Base-by-base conservation (phyloP, 441 rosid genomes). In the Bruguiera hainesii region DNA sequence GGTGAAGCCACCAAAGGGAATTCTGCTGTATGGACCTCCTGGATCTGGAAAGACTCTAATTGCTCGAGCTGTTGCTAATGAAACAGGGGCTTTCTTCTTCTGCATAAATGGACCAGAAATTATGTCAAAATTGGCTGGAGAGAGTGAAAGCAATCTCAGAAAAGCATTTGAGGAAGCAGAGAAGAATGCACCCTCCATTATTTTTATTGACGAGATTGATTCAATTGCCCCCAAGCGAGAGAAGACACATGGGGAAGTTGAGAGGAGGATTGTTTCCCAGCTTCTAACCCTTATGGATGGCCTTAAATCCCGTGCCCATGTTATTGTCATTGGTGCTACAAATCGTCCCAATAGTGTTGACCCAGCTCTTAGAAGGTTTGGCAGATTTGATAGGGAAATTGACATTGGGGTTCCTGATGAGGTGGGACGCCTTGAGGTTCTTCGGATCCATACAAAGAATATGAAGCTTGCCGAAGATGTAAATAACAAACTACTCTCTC, bases 21-120 rank as follows among this genome's bases (percentile, higher is more conserved):
- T 87, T 72, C 65, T 84, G 35, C 83, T 86, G 28, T 78, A 77
- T 63, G 86, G 84, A 20, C 90, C 86, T 52, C 90, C 86, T 6
- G 82, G 86, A 71, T 85, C 84, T 0, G 85, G 89, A 57, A 83
- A 83, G 75, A 80, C 86, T 0, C 71, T 85, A 30, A 78, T 85
- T 67, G 88, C 90, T 16, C 75, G 86, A 37, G 88, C 85, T 35
- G 88, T 84, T 64, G 88, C 90, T 15, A 86, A 86, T 73, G 91
- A 87, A 76, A 87, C 87, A 1, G 89, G 89, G 74, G 91, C 89
- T n/a, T 87, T 87, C 79, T 87, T 87, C 80, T 87, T 87, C 64
- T 78, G 80, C 30, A 87, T 84, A 19, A 83, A 87, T 73, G 91
- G 89, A 10, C 91, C 85, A 0, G 89, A 86, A 69, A 84, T 83